These are phyloP conservation scores for Plasmodium cynomolgi DNA, from an alignment of 169 alveolate species.

Conservation along the genomic window DNA sequence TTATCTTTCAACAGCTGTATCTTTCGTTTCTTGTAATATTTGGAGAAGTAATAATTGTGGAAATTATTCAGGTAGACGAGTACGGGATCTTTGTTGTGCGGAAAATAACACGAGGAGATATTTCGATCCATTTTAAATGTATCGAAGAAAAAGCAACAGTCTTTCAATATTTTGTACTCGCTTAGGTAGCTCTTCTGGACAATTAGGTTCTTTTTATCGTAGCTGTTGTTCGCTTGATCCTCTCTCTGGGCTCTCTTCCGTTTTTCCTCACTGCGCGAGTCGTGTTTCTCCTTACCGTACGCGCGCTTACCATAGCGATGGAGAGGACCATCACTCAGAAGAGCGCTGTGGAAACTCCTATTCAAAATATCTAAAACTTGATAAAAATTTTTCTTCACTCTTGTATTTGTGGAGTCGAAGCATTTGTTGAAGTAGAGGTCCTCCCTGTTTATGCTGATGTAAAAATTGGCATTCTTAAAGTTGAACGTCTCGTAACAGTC, in stretches of 20 bases:
- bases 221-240: neutral
- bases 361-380: slow-evolving; percentile 30
- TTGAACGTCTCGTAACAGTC: slow-evolving; percentile 26
- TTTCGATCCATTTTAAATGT: slow-evolving; percentile 72
- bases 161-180: slow-evolving; percentile 68
- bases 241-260: neutral
- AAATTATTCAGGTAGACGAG: slow-evolving; percentile 60
- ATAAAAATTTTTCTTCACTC: slow-evolving; percentile 32
- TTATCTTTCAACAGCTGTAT: slow-evolving; percentile 41
- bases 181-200: slow-evolving; percentile 66
- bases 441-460: slow-evolving; percentile 63
- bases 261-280: neutral
- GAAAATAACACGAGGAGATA: slow-evolving; percentile 59
- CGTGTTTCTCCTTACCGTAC: neutral
- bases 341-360: neutral
- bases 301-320: neutral
- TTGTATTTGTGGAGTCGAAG: neutral
- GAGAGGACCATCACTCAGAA: neutral
- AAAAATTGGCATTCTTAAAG: slow-evolving; percentile 21
- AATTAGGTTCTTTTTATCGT: neutral
- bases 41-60: slow-evolving; percentile 67
- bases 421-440: slow-evolving; percentile 61
- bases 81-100: slow-evolving; percentile 64
- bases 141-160: slow-evolving; percentile 62
- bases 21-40: slow-evolving; percentile 65